phyloP scores from a whole-genome alignment of 1,284 basidiomycete genomes.

The Papiliotrema flavescens region DNA sequence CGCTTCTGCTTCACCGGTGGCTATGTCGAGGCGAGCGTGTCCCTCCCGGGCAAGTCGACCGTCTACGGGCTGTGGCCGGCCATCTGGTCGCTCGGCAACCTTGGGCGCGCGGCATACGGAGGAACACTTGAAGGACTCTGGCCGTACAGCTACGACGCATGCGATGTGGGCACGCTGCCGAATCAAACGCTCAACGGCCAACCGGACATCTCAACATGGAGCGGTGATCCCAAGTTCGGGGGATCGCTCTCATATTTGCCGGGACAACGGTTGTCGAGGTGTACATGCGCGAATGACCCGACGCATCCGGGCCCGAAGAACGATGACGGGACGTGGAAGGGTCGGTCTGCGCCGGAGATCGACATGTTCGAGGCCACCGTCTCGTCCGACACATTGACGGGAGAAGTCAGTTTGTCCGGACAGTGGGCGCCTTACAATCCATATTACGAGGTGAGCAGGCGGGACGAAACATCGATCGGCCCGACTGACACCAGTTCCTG shows the following conservation, averaged over 20 bases:
- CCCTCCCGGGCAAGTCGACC: constrained; percentile 64
- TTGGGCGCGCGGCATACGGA: constrained; percentile 76
- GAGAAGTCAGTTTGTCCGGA: constrained; percentile 59
- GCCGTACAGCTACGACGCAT: constrained; percentile 63
- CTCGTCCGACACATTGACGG: too few species aligned
- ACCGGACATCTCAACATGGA: too few species aligned
- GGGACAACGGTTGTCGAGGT: constrained; percentile 56
- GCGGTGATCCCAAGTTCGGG: constrained; percentile 5
- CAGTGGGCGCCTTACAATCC: constrained; percentile 59
- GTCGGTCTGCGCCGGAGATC: constrained; percentile 53
- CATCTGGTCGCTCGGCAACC: constrained; percentile 88
- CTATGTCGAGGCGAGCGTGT: constrained; percentile 58
- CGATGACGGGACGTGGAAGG: too few species aligned
- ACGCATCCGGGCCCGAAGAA: too few species aligned
- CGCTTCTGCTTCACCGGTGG: constrained; percentile 80
- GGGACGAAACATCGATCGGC: too few species aligned
- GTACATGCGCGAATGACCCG: constrained; percentile 51
- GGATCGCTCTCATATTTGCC: constrained; percentile 48
- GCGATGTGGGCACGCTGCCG: constrained; percentile 76
- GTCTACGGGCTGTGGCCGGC: constrained; percentile 66
- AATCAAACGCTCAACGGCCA: constrained; percentile 45
- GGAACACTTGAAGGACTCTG: constrained; percentile 64
- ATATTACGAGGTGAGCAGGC: constrained; percentile 16
- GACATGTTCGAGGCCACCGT: constrained; percentile 53
- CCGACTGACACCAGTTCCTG: constrained; percentile 54